Conservation (phyloP, 768 basidiomycete species). For the Cystobasidium ongulense region DNA sequence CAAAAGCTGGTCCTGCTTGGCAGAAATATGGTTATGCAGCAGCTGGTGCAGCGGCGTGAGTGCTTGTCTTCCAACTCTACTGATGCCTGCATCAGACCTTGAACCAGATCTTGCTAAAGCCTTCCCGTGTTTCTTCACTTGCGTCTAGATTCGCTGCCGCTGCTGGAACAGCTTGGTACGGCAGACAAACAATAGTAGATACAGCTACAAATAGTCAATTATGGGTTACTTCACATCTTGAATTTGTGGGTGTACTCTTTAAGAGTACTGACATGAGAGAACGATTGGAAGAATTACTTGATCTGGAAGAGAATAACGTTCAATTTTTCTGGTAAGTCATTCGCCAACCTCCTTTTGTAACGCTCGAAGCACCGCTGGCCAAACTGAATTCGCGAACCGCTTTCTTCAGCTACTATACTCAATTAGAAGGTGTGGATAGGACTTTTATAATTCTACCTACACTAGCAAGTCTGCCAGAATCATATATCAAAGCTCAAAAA, state of each 20-base stretch:
- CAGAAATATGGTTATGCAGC: conserved; percentile 24
- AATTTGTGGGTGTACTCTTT: conserved; percentile 26
- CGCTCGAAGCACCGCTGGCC: no score
- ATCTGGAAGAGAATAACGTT: conserved; percentile 14
- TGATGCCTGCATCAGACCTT: not conserved
- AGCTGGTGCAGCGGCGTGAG: conserved; percentile 28
- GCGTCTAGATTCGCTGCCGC: conserved; percentile 27
- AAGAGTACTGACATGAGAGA: conserved; percentile 3
- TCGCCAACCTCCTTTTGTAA: not conserved
- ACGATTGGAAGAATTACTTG: conserved; percentile 17
- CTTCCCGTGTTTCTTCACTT: no score
- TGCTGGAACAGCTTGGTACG: conserved; percentile 28
- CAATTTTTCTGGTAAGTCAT: conserved; percentile 18
- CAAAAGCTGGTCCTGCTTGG: not conserved
- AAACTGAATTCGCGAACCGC: not conserved
- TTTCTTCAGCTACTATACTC: conserved; percentile 21
- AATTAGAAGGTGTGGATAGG: not conserved
- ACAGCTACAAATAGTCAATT: conserved; percentile 20
- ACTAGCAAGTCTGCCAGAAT: not conserved
- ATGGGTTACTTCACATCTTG: conserved; percentile 25
- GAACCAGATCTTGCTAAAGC: not conserved
- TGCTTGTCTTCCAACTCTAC: not conserved
- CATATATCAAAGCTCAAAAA: conserved; percentile 12
- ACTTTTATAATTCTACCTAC: conserved; percentile 16
- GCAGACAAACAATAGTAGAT: conserved; percentile 14